Evolutionary conservation across 495 filamentous ascomycete genomes (phyloP).

Genomic region (Talaromyces adpressus): DNA sequence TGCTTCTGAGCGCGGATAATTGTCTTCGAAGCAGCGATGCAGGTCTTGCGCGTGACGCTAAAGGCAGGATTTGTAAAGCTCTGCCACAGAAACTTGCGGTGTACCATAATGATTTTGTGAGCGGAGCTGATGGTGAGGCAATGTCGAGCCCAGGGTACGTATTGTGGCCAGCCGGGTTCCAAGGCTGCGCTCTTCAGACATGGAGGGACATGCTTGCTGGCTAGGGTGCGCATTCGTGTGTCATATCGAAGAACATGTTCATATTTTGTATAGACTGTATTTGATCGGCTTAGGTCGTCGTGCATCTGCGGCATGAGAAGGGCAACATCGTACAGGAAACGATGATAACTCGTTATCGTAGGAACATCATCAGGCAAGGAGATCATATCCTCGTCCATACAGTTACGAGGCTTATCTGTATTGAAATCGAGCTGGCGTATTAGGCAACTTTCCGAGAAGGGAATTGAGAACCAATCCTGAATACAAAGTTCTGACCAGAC

Average conservation of each 20-base stretch:
- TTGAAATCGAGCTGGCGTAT: slow-evolving; percentile 36
- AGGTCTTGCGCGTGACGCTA: slow-evolving; percentile 34
- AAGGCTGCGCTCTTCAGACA: slow-evolving; percentile 26
- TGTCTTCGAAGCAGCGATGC: slow-evolving; percentile 35
- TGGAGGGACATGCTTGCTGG: slow-evolving; percentile 22
- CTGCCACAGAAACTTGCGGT: slow-evolving; percentile 37
- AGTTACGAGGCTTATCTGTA: slow-evolving; percentile 29
- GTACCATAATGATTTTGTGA: slow-evolving; percentile 47
- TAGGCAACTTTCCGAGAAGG: slow-evolving; percentile 39
- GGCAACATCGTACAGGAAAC: slow-evolving; percentile 32
- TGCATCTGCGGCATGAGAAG: slow-evolving; percentile 32
- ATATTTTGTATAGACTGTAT: slow-evolving; percentile 29
- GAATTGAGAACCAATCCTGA: slow-evolving; percentile 43
- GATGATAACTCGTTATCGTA: slow-evolving; percentile 30
- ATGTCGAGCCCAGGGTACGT: slow-evolving; percentile 34
- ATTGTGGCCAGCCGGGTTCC: slow-evolving; percentile 28
- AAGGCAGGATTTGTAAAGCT: slow-evolving; percentile 35
- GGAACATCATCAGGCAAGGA: slow-evolving; percentile 26
- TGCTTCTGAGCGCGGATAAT: slow-evolving; percentile 36
- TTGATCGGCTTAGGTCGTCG: slow-evolving; percentile 32
- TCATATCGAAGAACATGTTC: slow-evolving; percentile 36
- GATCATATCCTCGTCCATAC: slow-evolving; percentile 28
- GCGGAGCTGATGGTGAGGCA: slow-evolving; percentile 33
- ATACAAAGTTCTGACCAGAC: slow-evolving; percentile 39
- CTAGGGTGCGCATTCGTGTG: slow-evolving; percentile 31